phyloP scores from a whole-genome alignment of 2,329 filamentous ascomycete genomes.

The Metarhizium brunneum region DNA sequence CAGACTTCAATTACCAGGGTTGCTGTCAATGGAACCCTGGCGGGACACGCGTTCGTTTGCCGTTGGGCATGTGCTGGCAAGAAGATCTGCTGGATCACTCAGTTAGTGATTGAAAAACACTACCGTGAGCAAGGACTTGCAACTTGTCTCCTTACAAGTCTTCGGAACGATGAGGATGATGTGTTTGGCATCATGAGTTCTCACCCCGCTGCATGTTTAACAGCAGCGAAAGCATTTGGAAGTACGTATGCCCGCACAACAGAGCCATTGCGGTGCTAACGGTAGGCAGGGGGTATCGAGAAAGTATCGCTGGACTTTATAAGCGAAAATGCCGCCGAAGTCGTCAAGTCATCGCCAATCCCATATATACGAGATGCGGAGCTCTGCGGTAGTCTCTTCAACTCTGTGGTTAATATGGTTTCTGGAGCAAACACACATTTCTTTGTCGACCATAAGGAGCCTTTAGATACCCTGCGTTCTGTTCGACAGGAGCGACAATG shows the following conservation, averaged over 20 bases:
- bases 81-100: slow-evolving; percentile 29
- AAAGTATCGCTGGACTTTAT: background rate
- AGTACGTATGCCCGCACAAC: slow-evolving; percentile 7
- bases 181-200: slow-evolving; percentile 31
- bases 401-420: background rate
- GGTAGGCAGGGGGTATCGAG: background rate
- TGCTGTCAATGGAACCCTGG: slow-evolving; percentile 13
- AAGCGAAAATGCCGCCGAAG: background rate
- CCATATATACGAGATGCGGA: background rate
- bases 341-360: background rate
- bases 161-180: slow-evolving; percentile 8
- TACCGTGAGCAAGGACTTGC: slow-evolving; percentile 28
- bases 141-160: background rate
- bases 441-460: background rate
- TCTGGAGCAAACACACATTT: background rate
- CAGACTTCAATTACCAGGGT: slow-evolving; percentile 20
- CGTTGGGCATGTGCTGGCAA: slow-evolving; percentile 2
- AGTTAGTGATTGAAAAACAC: slow-evolving; percentile 26
- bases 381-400: background rate
- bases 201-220: slow-evolving; percentile 25
- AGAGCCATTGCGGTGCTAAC: too few species aligned
- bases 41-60: background rate
- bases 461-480: background rate
- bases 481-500: background rate
- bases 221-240: slow-evolving; percentile 20